Conservation (phyloP, 805 yeast species). For the Jamesozyma spencerorum region DNA sequence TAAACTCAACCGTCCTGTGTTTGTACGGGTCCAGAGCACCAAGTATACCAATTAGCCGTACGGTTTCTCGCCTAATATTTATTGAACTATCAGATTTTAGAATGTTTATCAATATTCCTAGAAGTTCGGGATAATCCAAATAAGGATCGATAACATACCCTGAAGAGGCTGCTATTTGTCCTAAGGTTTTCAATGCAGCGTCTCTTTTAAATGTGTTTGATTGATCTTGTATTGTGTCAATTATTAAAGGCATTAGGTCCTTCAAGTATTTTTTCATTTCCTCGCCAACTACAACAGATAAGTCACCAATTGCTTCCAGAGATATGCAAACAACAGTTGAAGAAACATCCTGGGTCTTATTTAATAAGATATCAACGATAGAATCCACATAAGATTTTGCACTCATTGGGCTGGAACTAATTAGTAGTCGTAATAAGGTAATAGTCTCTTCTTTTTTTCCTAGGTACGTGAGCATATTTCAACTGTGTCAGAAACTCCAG, state of each 20-base stretch:
- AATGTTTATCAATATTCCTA: constrained; percentile 73
- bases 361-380: constrained; percentile 73
- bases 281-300: constrained; percentile 81
- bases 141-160: constrained; percentile 94
- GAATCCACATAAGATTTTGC: constrained; percentile 87
- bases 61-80: constrained; percentile 75
- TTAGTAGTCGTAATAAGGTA: constrained; percentile 57
- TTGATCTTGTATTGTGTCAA: constrained; percentile 87
- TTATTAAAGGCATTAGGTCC: constrained; percentile 74
- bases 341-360: constrained; percentile 61
- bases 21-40: constrained; percentile 97
- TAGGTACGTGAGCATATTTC: constrained; percentile 67
- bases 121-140: constrained; percentile 79
- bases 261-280: constrained; percentile 64
- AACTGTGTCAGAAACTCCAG: constrained; percentile 78
- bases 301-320: constrained; percentile 78
- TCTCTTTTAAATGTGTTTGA: constrained; percentile 80
- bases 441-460: constrained; percentile 86
- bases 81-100: constrained; percentile 72
- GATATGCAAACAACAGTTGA: constrained; percentile 83
- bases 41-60: constrained; percentile 77
- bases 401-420: constrained; percentile 70
- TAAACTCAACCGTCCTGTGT: constrained; percentile 81
- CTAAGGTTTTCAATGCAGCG: constrained; percentile 79
- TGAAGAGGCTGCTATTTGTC: constrained; percentile 81